Evolutionary conservation across 2,329 filamentous ascomycete genomes (phyloP).

Genomic region (Fusarium kyushuense): DNA sequence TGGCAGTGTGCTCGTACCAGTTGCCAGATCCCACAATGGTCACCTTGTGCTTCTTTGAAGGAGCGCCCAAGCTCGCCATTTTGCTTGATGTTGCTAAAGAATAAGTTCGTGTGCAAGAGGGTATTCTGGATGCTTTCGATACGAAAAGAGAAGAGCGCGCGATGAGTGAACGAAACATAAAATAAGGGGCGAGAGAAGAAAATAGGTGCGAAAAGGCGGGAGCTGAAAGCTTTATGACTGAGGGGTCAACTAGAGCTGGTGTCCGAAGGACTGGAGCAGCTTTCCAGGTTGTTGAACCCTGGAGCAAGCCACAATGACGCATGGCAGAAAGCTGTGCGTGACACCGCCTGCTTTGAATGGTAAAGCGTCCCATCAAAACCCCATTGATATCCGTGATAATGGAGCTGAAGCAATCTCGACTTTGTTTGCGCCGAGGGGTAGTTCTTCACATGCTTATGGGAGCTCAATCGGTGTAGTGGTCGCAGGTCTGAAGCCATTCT

Average conservation of each 20-base stretch:
- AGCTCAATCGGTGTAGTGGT: not conserved
- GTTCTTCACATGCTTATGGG: constrained; percentile 43
- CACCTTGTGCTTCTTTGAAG: constrained; percentile 86
- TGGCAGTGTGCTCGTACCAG: constrained; percentile 69
- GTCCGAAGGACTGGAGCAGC: constrained; percentile 33
- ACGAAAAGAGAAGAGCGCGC: constrained; percentile 31
- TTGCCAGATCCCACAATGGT: constrained; percentile 96
- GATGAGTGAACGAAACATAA: constrained; percentile 45
- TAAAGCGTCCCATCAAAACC: constrained; percentile 48
- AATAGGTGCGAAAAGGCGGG: constrained; percentile 6
- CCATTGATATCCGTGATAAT: constrained; percentile 40
- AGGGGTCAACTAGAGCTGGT: constrained; percentile 37
- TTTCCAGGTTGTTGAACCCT: constrained; percentile 48
- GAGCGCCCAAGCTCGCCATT: constrained; percentile 59
- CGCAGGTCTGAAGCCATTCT: not conserved
- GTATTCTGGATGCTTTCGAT: constrained; percentile 26
- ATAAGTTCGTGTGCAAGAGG: constrained; percentile 31
- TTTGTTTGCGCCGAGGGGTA: constrained; percentile 35
- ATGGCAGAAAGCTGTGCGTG: constrained; percentile 42
- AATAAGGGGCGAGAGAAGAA: not conserved
- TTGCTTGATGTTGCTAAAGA: constrained; percentile 44
- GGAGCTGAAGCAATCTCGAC: constrained; percentile 25
- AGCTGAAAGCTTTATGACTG: constrained; percentile 29
- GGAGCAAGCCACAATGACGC: constrained; percentile 49
- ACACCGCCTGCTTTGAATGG: constrained; percentile 46